Evolutionary conservation across 1,284 basidiomycete species (phyloP).

Genomic region (Austroboletus niveus): DNA sequence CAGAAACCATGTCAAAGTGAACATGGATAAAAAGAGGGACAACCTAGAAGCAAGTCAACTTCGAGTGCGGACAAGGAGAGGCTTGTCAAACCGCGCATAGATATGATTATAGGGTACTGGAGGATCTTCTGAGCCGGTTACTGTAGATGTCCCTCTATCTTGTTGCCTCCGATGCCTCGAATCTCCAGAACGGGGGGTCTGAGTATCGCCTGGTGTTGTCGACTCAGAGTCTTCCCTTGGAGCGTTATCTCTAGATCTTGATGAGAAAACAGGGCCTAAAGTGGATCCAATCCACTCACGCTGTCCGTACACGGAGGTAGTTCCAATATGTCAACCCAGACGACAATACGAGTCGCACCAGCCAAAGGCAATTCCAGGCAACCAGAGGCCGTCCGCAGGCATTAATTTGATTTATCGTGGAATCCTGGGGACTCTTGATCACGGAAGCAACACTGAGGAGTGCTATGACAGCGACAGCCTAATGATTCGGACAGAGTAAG

Average conservation of each 20-base stretch:
- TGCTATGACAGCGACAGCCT: slow-evolving; percentile 56
- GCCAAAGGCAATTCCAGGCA: slow-evolving; percentile 69
- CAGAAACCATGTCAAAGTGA: slow-evolving; percentile 77
- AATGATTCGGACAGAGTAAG: slow-evolving; percentile 11
- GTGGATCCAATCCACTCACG: slow-evolving; percentile 31
- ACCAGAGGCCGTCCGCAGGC: slow-evolving; percentile 70
- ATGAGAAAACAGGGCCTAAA: slow-evolving; percentile 9
- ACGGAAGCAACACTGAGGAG: slow-evolving; percentile 52
- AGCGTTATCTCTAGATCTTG: slow-evolving; percentile 21
- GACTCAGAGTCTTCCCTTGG: slow-evolving; percentile 31
- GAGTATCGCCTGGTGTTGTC: slow-evolving; percentile 12
- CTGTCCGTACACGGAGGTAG: slow-evolving; percentile 48
- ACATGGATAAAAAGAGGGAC: slow-evolving; percentile 60
- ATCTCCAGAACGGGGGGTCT: slow-evolving; percentile 15
- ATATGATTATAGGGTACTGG: slow-evolving; percentile 33
- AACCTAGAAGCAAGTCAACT: slow-evolving; percentile 39
- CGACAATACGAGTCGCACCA: slow-evolving; percentile 54
- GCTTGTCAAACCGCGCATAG: slow-evolving; percentile 39
- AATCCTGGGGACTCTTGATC: slow-evolving; percentile 47
- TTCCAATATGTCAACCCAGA: slow-evolving; percentile 58
- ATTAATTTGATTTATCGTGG: slow-evolving; percentile 53
- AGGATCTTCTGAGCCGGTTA: slow-evolving; percentile 25
- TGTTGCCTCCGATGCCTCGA: slow-evolving; percentile 24
- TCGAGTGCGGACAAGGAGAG: not conserved
- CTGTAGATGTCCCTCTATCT: slow-evolving; percentile 21